Evolutionary conservation across 2,329 filamentous ascomycete species (phyloP).

Genomic region (Ilyonectria mors-panacis): DNA sequence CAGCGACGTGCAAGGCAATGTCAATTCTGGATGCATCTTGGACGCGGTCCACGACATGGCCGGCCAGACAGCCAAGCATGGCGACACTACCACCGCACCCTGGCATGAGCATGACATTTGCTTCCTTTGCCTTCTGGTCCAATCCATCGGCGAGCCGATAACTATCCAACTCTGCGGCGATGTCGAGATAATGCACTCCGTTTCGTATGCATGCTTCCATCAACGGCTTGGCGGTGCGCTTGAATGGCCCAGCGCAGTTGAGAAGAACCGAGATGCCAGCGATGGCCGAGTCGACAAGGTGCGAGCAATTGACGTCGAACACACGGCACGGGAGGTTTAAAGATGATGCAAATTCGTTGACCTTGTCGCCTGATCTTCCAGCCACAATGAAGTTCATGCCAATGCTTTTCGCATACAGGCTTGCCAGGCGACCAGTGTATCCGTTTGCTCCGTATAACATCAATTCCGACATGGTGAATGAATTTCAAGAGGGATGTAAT

Average conservation of each 20-base stretch:
- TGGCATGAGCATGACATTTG: neutral
- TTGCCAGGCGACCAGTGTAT: conserved; percentile 3
- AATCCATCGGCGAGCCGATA: neutral
- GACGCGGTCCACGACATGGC: neutral
- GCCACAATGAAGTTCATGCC: neutral
- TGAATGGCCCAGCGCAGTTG: conserved; percentile 10
- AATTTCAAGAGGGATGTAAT: no score
- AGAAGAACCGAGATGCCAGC: neutral
- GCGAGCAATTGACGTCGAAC: neutral
- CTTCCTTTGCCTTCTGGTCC: neutral
- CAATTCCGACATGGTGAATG: neutral
- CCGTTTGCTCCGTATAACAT: conserved; percentile 7
- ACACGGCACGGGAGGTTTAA: neutral
- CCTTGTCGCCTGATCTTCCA: neutral
- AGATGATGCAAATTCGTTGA: neutral
- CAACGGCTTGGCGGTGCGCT: neutral
- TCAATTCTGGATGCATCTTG: neutral
- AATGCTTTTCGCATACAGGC: neutral
- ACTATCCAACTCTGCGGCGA: conserved; percentile 4
- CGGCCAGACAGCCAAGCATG: conserved; percentile 4
- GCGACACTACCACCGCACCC: conserved; percentile 10
- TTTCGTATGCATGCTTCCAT: conserved; percentile 9
- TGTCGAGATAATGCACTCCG: conserved; percentile 7
- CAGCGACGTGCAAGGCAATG: conserved; percentile 1
- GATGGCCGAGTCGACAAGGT: neutral